Evolutionary conservation across 192 early-diverging fungal genomes (phyloP).

Genomic region (Borealophlyctis nickersoniae): DNA sequence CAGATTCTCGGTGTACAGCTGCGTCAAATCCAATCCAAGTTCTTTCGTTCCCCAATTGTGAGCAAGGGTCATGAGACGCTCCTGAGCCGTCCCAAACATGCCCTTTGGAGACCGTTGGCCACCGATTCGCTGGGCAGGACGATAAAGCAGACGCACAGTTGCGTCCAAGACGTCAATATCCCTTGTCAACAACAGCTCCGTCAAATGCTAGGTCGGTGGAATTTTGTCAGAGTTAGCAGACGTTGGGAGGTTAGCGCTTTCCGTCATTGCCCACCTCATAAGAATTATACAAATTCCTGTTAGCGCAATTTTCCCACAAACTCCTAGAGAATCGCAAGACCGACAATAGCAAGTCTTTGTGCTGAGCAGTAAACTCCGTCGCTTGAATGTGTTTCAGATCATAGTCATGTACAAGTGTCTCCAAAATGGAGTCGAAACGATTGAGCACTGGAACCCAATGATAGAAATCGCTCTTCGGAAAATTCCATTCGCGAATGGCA

Average conservation of each 20-base stretch:
- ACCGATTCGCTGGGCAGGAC: slow-evolving; percentile 85
- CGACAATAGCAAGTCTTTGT: slow-evolving; percentile 55
- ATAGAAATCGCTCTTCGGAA: slow-evolving; percentile 87
- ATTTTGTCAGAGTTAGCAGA: neutral
- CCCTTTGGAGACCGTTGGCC: slow-evolving; percentile 59
- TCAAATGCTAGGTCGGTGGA: slow-evolving; percentile 60
- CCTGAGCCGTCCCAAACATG: slow-evolving; percentile 53
- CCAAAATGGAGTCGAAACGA: slow-evolving; percentile 82
- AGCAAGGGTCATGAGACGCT: slow-evolving; percentile 55
- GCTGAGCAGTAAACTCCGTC: slow-evolving; percentile 51
- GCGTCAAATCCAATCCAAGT: slow-evolving; percentile 44
- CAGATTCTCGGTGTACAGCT: slow-evolving; percentile 36
- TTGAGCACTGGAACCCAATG: slow-evolving; percentile 95
- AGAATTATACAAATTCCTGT: slow-evolving; percentile 89
- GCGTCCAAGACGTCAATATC: slow-evolving; percentile 79
- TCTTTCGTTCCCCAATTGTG: slow-evolving; percentile 61
- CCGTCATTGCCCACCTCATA: slow-evolving; percentile 62
- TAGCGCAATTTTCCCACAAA: slow-evolving; percentile 93
- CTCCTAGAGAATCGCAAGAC: slow-evolving; percentile 74
- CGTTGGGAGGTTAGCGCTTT: neutral
- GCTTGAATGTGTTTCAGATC: slow-evolving; percentile 21
- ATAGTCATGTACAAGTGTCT: slow-evolving; percentile 29
- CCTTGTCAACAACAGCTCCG: slow-evolving; percentile 70
- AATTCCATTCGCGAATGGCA: too few relatives aligned
- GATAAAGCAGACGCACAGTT: slow-evolving; percentile 75